Base-by-base conservation (phyloP, 805 yeast species). In the Kazachstania kunashirensis region DNA sequence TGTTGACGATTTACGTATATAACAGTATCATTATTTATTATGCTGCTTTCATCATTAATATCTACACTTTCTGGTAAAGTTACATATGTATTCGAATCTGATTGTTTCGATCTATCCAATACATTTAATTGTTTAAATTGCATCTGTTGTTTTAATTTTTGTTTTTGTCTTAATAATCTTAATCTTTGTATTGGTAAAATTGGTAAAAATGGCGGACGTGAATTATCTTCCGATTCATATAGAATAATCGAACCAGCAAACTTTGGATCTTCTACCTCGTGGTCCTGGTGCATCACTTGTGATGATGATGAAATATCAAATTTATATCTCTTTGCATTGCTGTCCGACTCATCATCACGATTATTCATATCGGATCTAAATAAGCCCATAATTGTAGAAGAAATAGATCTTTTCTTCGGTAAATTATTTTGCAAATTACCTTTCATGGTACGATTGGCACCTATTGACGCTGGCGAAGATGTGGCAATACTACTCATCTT, bases 171-270 rank as follows among this genome's bases (percentile, higher is more conserved):
- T 29, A 57, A 29, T 26, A 57, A 33, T 31, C 46, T 40, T 33
- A 57, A 42, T 25, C 62, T 38, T 34, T 57, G 59, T 7, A 54
- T 29, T 3, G 62, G 62, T 24, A 53, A 35, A 13, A 57, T 47
- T 2, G 61, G 59, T 26, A 57, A 34, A 17, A 56, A 44, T 2
- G 57, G 59, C 6, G 61, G 62, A 35, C 60, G 46, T n/a, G 26
- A 38, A 8, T 36, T 42, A 15, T 18, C 15, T 6, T 21, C 37
- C 8, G 41, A 11, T 15, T 37, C 44, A 24, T 41, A 41, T 10
- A 41, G 25, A n/a, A 40, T 26, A 9, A 40, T 17, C 3, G 35
- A 19, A 15, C 27, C 28, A n/a, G 9, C 9, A 7, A 14, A 6
- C 18, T 28, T 17, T 11, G 30, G 7, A 5, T n/a, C 10, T 13